Conservation (phyloP, 2,329 filamentous ascomycete species). For the Aureobasidium leucospermi region DNA sequence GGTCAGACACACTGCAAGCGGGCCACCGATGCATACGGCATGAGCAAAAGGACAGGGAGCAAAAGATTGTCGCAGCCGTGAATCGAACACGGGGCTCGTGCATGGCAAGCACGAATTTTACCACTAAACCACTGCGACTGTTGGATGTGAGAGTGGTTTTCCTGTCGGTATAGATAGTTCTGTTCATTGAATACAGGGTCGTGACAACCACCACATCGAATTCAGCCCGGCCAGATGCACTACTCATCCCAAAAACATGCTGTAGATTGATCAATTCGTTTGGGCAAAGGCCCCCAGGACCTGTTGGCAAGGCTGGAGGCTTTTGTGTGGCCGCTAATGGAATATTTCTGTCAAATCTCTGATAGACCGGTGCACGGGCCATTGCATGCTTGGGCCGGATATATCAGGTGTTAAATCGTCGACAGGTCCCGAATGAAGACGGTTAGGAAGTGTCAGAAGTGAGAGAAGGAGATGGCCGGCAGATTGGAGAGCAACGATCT, state of each 20-base stretch:
- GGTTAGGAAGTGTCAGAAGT: too few species aligned
- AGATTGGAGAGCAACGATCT: too few species aligned
- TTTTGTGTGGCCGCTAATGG: not conserved
- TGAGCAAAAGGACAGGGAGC: not conserved
- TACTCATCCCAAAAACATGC: too few species aligned
- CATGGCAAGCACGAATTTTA: conserved; percentile 14
- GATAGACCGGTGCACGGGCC: not conserved
- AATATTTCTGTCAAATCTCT: not conserved
- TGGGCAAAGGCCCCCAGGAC: too few species aligned
- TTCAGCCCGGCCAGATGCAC: not conserved
- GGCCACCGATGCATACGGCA: too few species aligned
- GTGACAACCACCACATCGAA: not conserved
- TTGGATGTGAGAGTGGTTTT: not conserved
- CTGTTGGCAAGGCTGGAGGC: not conserved
- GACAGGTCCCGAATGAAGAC: too few species aligned
- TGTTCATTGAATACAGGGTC: not conserved
- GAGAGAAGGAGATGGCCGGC: too few species aligned
- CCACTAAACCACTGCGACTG: conserved; percentile 14
- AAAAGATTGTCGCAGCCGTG: conserved; percentile 13
- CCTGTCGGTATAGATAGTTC: too few species aligned
- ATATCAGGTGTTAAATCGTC: too few species aligned
- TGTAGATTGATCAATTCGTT: too few species aligned
- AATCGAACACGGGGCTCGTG: conserved; percentile 14
- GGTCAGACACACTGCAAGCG: too few species aligned
- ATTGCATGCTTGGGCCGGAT: too few species aligned